A percentile compares a stretch with the other conserved stretches of the same genome.
Evolutionary conservation across 495 filamentous ascomycete species (phyloP).

Genomic region (Podospora pseudopauciseta): DNA sequence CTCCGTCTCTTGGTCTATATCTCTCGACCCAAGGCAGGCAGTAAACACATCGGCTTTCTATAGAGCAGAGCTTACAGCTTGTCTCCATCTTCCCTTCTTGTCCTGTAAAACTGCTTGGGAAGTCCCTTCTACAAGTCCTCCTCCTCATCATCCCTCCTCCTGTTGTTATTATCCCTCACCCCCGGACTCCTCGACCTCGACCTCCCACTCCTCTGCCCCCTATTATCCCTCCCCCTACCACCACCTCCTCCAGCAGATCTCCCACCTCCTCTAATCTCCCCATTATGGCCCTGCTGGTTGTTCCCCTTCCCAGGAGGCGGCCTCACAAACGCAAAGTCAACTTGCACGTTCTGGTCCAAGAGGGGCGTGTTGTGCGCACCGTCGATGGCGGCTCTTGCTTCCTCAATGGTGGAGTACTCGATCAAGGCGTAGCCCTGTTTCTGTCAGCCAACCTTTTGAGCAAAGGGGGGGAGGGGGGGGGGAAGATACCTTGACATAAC

Average conservation of each 20-base stretch:
- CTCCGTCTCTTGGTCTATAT: not conserved
- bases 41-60: not conserved
- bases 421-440: conserved; percentile 85
- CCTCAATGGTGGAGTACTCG: conserved; percentile 83
- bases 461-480: not conserved
- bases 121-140: not conserved
- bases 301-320: conserved; percentile 67
- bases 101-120: too few relatives aligned
- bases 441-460: conserved; percentile 1
- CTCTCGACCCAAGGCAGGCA: not conserved
- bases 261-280: conserved; percentile 16
- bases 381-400: conserved; percentile 82
- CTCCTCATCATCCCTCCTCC: not conserved
- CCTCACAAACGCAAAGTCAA: conserved; percentile 96
- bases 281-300: conserved; percentile 12
- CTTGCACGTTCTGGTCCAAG: conserved; percentile 85
- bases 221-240: conserved; percentile 36
- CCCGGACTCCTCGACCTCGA: conserved; percentile 43
- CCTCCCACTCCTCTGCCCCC: conserved; percentile 43
- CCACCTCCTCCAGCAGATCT: conserved; percentile 36
- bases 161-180: conserved; percentile 2
- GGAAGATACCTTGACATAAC: conserved; percentile 87
- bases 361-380: conserved; percentile 76
- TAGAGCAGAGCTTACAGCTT: too few relatives aligned
- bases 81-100: too few relatives aligned